Percentiles rank a stretch among this genome's conserved stretches.
Evolutionary conservation across 495 filamentous ascomycete genomes (phyloP).

Genomic region (Hypoxylon lienhwacheense): DNA sequence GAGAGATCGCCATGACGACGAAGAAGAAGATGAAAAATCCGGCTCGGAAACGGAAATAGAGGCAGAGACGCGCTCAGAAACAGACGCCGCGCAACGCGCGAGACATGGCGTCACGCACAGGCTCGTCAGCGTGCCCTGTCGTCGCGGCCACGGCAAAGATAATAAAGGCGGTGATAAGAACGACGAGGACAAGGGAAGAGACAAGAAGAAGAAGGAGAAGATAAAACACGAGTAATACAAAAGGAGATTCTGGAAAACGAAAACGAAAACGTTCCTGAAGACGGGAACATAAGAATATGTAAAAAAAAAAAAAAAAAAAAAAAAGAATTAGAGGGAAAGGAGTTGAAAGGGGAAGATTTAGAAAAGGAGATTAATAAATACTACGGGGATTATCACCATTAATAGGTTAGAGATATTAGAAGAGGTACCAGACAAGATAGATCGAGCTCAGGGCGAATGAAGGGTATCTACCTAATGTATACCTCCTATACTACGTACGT

Average conservation of each 20-base stretch:
- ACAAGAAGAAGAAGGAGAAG: conserved; percentile 17
- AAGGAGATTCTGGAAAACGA: background rate
- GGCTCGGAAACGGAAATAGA: background rate
- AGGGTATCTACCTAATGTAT: background rate
- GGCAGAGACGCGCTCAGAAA: conserved; percentile 2
- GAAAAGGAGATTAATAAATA: background rate
- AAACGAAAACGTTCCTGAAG: background rate
- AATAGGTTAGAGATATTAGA: background rate
- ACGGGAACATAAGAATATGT: too few relatives aligned
- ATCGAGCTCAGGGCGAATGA: conserved; percentile 4
- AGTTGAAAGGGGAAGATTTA: background rate
- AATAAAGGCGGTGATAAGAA: conserved; percentile 9
- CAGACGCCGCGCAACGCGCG: conserved; percentile 5
- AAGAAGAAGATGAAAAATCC: conserved; percentile 19
- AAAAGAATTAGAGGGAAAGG: conserved; percentile 22
- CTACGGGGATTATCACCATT: background rate
- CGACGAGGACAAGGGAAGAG: conserved; percentile 11
- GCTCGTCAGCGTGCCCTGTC: conserved; percentile 35
- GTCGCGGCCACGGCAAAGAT: background rate
- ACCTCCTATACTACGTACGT: background rate
- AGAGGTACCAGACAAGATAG: conserved; percentile 20
- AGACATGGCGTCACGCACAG: conserved; percentile 29
- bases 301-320: conserved; percentile 3
- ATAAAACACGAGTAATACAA: background rate
- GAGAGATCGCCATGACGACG: conserved; percentile 4